Percentiles rank a stretch among this genome's conserved stretches.
phyloP scores from a whole-genome alignment of 2,329 filamentous ascomycete species.

The Myotisia sp. region DNA sequence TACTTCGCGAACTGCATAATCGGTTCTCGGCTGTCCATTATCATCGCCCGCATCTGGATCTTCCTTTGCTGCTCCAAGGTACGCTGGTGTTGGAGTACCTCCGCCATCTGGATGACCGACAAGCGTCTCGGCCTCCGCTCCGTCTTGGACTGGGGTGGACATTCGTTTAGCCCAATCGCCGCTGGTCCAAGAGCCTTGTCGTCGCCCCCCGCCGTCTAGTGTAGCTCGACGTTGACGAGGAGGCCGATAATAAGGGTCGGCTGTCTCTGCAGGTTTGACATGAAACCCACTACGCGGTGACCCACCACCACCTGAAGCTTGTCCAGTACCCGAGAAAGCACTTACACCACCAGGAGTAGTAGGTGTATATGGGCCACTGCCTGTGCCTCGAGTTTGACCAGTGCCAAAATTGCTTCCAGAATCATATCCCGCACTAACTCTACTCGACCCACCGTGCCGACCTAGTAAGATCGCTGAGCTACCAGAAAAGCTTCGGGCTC shows the following conservation, averaged over 20 bases:
- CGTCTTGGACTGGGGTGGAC: slow-evolving; percentile 22
- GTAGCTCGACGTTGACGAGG: slow-evolving; percentile 58
- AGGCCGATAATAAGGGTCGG: slow-evolving; percentile 79
- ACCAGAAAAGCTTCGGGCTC: slow-evolving; percentile 46
- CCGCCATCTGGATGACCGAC: slow-evolving; percentile 31
- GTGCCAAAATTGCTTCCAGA: slow-evolving; percentile 35
- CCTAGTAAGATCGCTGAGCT: slow-evolving; percentile 50
- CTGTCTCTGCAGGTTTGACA: slow-evolving; percentile 37
- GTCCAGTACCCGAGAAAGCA: slow-evolving; percentile 52
- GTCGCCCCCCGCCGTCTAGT: slow-evolving; percentile 36
- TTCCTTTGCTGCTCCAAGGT: slow-evolving; percentile 38
- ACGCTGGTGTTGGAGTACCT: slow-evolving; percentile 39
- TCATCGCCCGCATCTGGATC: slow-evolving; percentile 39
- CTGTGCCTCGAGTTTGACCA: slow-evolving; percentile 40
- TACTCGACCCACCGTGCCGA: slow-evolving; percentile 30
- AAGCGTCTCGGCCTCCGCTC: slow-evolving; percentile 20
- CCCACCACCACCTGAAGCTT: slow-evolving; percentile 30
- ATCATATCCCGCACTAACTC: slow-evolving; percentile 41
- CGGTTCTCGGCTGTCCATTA: slow-evolving; percentile 45
- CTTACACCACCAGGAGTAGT: slow-evolving; percentile 60
- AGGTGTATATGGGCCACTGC: slow-evolving; percentile 50
- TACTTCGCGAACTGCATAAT: slow-evolving; percentile 87
- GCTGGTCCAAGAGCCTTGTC: slow-evolving; percentile 33
- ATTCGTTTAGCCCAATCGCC: slow-evolving; percentile 33
- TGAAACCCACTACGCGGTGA: slow-evolving; percentile 31